These are phyloP conservation scores for Lichenothelia convexa DNA, from an alignment of 495 filamentous ascomycete species.

Conservation along the genomic window DNA sequence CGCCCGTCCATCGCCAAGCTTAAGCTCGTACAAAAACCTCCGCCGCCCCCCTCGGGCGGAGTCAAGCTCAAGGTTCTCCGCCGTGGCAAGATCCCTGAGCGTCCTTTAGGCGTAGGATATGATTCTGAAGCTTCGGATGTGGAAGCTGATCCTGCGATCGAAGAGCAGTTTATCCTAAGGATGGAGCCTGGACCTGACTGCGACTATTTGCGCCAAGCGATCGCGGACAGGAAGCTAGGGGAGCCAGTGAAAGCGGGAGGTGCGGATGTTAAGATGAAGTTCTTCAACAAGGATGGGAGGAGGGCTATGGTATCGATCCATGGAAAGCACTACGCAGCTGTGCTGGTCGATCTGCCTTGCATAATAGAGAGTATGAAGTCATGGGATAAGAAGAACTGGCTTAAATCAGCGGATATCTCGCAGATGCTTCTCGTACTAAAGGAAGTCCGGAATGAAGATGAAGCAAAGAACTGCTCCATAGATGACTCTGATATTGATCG, in stretches of 20 bases:
- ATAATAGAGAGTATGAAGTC: conserved; percentile 93
- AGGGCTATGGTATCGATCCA: conserved; percentile 53
- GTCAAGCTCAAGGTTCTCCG: conserved; percentile 37
- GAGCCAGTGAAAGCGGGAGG: conserved; percentile 37
- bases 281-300: conserved; percentile 55
- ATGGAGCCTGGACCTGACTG: conserved; percentile 74
- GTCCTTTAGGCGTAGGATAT: conserved; percentile 68
- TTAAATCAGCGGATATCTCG: conserved; percentile 84
- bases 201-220: conserved; percentile 54
- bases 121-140: conserved; percentile 91
- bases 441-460: conserved; percentile 47
- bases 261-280: conserved; percentile 57
- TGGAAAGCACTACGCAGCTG: conserved; percentile 55
- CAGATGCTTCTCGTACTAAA: conserved; percentile 86
- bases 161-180: conserved; percentile 73
- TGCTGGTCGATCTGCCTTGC: conserved; percentile 73
- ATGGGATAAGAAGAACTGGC: conserved; percentile 80
- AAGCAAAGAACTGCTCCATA: conserved; percentile 47
- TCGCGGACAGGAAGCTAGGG: conserved; percentile 59
- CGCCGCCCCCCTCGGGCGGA: conserved; percentile 15
- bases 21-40: conserved; percentile 6
- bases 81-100: conserved; percentile 41
- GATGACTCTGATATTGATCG: too few relatives aligned
- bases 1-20: conserved; percentile 8
- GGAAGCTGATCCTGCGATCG: conserved; percentile 69